Evolutionary conservation across 257 asterid genomes (phyloP).

Genomic region (Catharanthus roseus): DNA sequence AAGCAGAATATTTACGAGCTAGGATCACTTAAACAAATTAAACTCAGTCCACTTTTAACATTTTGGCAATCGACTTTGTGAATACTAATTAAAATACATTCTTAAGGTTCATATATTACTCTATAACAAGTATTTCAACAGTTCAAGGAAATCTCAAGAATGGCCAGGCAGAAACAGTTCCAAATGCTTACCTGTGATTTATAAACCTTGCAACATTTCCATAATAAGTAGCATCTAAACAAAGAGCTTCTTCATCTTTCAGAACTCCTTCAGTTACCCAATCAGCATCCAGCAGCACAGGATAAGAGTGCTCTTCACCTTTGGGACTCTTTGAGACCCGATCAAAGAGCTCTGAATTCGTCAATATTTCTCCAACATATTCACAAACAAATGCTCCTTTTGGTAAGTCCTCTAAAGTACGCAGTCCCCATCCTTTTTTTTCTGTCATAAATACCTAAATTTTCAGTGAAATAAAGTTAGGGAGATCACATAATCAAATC

Average conservation of each 20-base stretch:
- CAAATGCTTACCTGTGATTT: slow-evolving; percentile 62
- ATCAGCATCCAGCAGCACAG: slow-evolving; percentile 95
- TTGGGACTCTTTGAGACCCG: slow-evolving; percentile 54
- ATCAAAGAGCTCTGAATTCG: slow-evolving; percentile 69
- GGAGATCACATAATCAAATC: background rate
- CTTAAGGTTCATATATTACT: background rate
- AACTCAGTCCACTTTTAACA: background rate
- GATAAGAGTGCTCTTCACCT: slow-evolving; percentile 67
- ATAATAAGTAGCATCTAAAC: slow-evolving; percentile 82
- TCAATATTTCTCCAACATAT: slow-evolving; percentile 90
- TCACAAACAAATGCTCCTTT: slow-evolving; percentile 94
- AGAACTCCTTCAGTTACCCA: slow-evolving; percentile 76
- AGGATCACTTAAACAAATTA: background rate
- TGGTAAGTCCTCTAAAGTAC: slow-evolving; percentile 92
- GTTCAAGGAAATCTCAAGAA: slow-evolving; percentile 2
- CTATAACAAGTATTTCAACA: background rate
- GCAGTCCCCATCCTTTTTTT: slow-evolving; percentile 97
- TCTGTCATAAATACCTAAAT: slow-evolving; percentile 80
- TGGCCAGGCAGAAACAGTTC: background rate
- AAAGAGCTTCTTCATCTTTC: slow-evolving; percentile 91
- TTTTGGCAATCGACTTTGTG: background rate
- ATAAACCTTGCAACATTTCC: slow-evolving; percentile 95
- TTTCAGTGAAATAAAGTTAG: slow-evolving; percentile 15
- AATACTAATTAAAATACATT: background rate
- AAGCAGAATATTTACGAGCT: background rate